phyloP scores from a whole-genome alignment of 345 rosid genomes.

The Firmiana major region DNA sequence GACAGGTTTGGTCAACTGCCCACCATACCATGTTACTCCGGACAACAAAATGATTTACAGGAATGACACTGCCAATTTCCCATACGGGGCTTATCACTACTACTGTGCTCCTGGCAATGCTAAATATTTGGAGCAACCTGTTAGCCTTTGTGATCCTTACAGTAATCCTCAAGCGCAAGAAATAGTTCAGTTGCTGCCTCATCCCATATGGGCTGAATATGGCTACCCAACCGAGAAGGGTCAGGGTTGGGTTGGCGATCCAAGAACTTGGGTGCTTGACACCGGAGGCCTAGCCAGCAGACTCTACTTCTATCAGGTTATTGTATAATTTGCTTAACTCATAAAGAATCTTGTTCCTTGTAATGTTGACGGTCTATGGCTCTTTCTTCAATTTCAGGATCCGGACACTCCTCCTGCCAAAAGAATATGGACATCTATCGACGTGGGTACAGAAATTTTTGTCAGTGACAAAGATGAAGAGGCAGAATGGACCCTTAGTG shows the following conservation, averaged over 20 bases:
- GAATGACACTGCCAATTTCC: slow-evolving; percentile 43
- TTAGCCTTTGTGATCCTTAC: slow-evolving; percentile 57
- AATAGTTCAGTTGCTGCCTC: slow-evolving; percentile 67
- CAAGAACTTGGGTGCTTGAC: slow-evolving; percentile 68
- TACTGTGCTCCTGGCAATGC: slow-evolving; percentile 73
- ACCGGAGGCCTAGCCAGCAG: slow-evolving; percentile 59
- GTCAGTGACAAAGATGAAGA: slow-evolving; percentile 36
- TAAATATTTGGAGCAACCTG: slow-evolving; percentile 36
- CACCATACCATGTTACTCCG: slow-evolving; percentile 55
- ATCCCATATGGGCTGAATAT: slow-evolving; percentile 63
- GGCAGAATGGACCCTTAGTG: slow-evolving; percentile 61
- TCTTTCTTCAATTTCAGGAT: slow-evolving; percentile 37
- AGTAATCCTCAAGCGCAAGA: slow-evolving; percentile 80
- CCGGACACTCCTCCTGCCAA: slow-evolving; percentile 53
- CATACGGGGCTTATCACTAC: slow-evolving; percentile 62
- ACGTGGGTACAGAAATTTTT: slow-evolving; percentile 62
- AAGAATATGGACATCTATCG: slow-evolving; percentile 68
- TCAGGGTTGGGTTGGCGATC: slow-evolving; percentile 67
- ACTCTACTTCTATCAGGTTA: slow-evolving; percentile 76
- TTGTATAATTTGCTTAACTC: background rate
- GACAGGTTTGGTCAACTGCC: slow-evolving; percentile 37
- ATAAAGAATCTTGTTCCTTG: background rate
- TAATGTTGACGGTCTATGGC: background rate
- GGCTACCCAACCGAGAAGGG: slow-evolving; percentile 63
- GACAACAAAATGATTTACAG: slow-evolving; percentile 43